These are phyloP conservation scores for Lipomyces japonicus DNA, from an alignment of 805 yeast species.

Conservation along the genomic window DNA sequence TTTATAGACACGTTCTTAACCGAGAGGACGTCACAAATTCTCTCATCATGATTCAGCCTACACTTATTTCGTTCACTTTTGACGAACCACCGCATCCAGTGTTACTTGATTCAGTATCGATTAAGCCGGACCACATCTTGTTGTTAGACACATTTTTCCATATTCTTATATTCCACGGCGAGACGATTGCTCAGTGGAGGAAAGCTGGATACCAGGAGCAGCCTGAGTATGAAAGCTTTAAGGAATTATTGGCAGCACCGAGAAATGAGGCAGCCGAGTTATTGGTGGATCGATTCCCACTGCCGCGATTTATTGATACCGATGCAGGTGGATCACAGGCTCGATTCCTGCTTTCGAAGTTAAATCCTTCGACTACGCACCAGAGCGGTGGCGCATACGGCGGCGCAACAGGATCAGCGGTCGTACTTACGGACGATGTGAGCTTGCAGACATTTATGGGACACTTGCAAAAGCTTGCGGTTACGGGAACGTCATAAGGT, in stretches of 20 bases:
- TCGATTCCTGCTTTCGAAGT: constrained; percentile 87
- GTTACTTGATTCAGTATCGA: constrained; percentile 85
- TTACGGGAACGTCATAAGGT: constrained; percentile 38
- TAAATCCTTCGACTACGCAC: constrained; percentile 88
- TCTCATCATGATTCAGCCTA: constrained; percentile 95
- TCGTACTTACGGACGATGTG: constrained; percentile 95
- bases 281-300: constrained; percentile 89
- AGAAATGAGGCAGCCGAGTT: constrained; percentile 88
- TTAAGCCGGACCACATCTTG: constrained; percentile 81
- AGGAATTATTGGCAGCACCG: constrained; percentile 81
- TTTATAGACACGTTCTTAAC: constrained; percentile 85
- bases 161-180: constrained; percentile 92
- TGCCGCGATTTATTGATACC: constrained; percentile 95
- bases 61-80: constrained; percentile 78
- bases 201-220: constrained; percentile 90
- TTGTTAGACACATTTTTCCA: constrained; percentile 95
- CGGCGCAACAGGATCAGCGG: constrained; percentile 58
- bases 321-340: constrained; percentile 99
- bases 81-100: constrained; percentile 88
- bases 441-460: constrained; percentile 91
- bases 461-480: constrained; percentile 89
- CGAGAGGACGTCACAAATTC: constrained; percentile 92
- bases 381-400: constrained; percentile 48
- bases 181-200: constrained; percentile 93
- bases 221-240: constrained; percentile 84